These are phyloP conservation scores for Salix udensis DNA, from an alignment of 345 rosid genomes.

Conservation along the genomic window DNA sequence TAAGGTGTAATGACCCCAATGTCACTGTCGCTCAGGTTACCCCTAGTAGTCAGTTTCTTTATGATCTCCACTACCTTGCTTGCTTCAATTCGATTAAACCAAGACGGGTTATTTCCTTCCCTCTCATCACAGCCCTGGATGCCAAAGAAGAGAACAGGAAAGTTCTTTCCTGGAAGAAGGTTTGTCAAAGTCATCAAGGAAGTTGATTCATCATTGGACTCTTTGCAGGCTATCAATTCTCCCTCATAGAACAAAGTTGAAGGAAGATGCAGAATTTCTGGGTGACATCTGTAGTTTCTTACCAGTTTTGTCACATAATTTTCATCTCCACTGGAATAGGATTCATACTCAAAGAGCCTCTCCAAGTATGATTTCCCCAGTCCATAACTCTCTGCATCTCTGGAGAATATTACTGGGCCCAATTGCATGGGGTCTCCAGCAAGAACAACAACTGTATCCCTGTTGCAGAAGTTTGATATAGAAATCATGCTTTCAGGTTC, in stretches of 20 bases:
- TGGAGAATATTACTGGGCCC: slow-evolving; percentile 86
- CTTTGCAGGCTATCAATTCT: slow-evolving; percentile 75
- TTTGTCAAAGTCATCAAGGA: slow-evolving; percentile 14
- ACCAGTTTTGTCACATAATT: slow-evolving; percentile 69
- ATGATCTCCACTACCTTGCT: slow-evolving; percentile 76
- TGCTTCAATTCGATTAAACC: slow-evolving; percentile 89
- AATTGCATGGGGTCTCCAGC: slow-evolving; percentile 97
- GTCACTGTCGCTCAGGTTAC: slow-evolving; percentile 49
- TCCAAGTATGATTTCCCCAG: slow-evolving; percentile 75
- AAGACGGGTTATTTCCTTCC: slow-evolving; percentile 89
- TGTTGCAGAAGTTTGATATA: slow-evolving; percentile 50
- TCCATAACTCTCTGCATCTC: slow-evolving; percentile 56
- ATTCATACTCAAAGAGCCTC: slow-evolving; percentile 61
- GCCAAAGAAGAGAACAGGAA: slow-evolving; percentile 80
- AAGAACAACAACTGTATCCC: slow-evolving; percentile 77
- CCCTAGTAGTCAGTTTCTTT: slow-evolving; percentile 44
- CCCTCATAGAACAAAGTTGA: slow-evolving; percentile 73
- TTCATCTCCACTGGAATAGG: slow-evolving; percentile 50
- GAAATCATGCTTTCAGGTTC: slow-evolving; percentile 94
- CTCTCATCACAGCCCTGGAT: slow-evolving; percentile 97
- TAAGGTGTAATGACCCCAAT: slow-evolving; percentile 90
- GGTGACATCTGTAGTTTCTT: slow-evolving; percentile 80
- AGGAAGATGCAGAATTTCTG: slow-evolving; percentile 77
- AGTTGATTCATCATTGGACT: slow-evolving; percentile 32
- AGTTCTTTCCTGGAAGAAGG: slow-evolving; percentile 57